Percentiles rank a stretch among this genome's conserved stretches.
These are phyloP conservation scores for Eragrostis curvula DNA, from an alignment of 176 grass and related monocot species.

Conservation along the genomic window DNA sequence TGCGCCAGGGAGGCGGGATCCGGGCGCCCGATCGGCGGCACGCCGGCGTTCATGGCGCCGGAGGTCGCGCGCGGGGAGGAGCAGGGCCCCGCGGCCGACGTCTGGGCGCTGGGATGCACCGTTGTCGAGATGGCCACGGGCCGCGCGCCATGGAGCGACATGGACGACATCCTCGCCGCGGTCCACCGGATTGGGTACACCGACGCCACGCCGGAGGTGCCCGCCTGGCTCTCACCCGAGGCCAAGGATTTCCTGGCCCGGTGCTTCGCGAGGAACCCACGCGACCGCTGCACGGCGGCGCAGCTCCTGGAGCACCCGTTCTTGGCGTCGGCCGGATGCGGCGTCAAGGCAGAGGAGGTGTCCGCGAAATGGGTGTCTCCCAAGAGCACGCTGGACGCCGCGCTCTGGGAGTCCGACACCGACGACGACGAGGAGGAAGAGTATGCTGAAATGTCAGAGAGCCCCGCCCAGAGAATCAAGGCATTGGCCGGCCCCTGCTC, in stretches of 20 bases:
- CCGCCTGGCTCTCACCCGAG: neutral
- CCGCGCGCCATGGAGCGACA: neutral
- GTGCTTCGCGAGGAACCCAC: neutral
- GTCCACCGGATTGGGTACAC: neutral
- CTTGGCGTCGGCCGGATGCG: slow-evolving; percentile 38
- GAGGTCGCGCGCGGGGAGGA: neutral
- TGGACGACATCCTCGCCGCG: neutral
- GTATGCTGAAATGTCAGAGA: slow-evolving; percentile 8
- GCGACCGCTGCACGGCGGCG: neutral
- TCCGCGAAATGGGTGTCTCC: slow-evolving; percentile 61
- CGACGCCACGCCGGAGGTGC: neutral
- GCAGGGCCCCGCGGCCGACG: neutral
- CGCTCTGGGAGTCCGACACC: slow-evolving; percentile 54
- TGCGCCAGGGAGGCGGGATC: neutral
- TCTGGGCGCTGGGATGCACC: neutral
- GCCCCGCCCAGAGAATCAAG: slow-evolving; percentile 32
- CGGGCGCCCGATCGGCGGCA: neutral
- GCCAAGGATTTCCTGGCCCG: neutral
- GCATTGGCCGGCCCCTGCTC: slow-evolving; percentile 29
- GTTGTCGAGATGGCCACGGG: neutral
- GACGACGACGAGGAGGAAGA: slow-evolving; percentile 24
- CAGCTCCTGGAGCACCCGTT: slow-evolving; percentile 39
- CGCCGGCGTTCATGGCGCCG: neutral
- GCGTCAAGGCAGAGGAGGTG: slow-evolving; percentile 51
- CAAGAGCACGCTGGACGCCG: slow-evolving; percentile 70